Conservation (phyloP, 345 rosid genomes). For the Pugionium dolabratum region DNA sequence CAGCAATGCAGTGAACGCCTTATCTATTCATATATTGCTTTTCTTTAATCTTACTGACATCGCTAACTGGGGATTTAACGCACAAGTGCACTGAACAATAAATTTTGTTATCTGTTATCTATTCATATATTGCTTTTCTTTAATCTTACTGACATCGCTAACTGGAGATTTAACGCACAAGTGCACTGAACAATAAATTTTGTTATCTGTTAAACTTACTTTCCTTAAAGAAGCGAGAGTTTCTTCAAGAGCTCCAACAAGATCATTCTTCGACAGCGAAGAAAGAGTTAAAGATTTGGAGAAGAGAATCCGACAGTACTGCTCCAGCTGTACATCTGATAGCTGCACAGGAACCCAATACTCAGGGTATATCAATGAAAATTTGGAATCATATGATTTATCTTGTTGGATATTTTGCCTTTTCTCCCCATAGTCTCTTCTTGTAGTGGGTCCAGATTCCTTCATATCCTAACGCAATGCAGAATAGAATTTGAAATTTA, state of each 20-base stretch:
- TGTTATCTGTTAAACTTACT: conserved; percentile 48
- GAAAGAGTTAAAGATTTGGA: conserved; percentile 57
- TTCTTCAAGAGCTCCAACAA: conserved; percentile 60
- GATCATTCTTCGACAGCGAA: conserved; percentile 58
- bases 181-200: conserved; percentile 7
- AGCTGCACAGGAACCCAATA: conserved; percentile 89
- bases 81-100: conserved; percentile 16
- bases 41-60: not conserved
- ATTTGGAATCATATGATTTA: conserved; percentile 46
- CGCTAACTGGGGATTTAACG: conserved; percentile 7
- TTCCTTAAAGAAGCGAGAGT: conserved; percentile 60
- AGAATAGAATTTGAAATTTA: conserved; percentile 21
- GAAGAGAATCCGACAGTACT: conserved; percentile 75
- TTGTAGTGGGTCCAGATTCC: conserved; percentile 45
- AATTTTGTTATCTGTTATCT: not conserved
- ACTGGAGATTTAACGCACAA: conserved; percentile 14
- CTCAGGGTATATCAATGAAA: conserved; percentile 62
- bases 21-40: not conserved
- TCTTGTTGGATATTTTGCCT: conserved; percentile 27
- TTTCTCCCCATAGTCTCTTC: conserved; percentile 40
- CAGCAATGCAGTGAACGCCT: conserved; percentile 28
- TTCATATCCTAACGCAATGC: conserved; percentile 63
- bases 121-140: not conserved
- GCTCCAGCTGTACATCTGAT: conserved; percentile 86
- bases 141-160: not conserved